These are phyloP conservation scores for Solanum hybrid DNA, from an alignment of 305 asterid genomes.

Conservation along the genomic window DNA sequence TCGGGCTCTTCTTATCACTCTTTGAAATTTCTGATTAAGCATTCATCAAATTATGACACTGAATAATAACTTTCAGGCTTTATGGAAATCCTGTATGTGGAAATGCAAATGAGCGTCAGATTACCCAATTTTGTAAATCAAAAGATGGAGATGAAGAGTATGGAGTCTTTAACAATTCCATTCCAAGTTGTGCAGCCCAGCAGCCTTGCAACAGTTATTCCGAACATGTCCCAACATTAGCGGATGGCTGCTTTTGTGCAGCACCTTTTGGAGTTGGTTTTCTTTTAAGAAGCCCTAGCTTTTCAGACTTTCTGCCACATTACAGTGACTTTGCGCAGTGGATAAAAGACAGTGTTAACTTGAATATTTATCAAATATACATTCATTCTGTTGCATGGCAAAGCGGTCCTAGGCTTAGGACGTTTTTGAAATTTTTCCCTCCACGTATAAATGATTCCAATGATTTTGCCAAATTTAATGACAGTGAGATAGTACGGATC, in stretches of 20 bases:
- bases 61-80: constrained; percentile 35
- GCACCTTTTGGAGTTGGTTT: constrained; percentile 75
- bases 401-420: constrained; percentile 66
- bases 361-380: constrained; percentile 51
- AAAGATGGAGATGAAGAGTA: constrained; percentile 23
- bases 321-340: constrained; percentile 33
- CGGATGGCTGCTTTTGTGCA: constrained; percentile 66
- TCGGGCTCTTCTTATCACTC: background rate
- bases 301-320: constrained; percentile 63
- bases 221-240: constrained; percentile 46
- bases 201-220: constrained; percentile 46
- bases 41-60: background rate
- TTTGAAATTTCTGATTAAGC: background rate
- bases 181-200: constrained; percentile 23
- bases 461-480: constrained; percentile 29
- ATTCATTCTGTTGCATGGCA: constrained; percentile 51
- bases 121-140: constrained; percentile 43
- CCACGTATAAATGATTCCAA: constrained; percentile 7
- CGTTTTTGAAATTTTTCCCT: constrained; percentile 72
- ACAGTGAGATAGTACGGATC: constrained; percentile 54
- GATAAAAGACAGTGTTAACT: constrained; percentile 43
- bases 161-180: constrained; percentile 17
- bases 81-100: constrained; percentile 67
- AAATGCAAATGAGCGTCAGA: constrained; percentile 17
- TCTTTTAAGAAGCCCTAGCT: constrained; percentile 82